These are phyloP conservation scores for Monilinia polystroma DNA, from an alignment of 2,329 filamentous ascomycete genomes.

Conservation along the genomic window DNA sequence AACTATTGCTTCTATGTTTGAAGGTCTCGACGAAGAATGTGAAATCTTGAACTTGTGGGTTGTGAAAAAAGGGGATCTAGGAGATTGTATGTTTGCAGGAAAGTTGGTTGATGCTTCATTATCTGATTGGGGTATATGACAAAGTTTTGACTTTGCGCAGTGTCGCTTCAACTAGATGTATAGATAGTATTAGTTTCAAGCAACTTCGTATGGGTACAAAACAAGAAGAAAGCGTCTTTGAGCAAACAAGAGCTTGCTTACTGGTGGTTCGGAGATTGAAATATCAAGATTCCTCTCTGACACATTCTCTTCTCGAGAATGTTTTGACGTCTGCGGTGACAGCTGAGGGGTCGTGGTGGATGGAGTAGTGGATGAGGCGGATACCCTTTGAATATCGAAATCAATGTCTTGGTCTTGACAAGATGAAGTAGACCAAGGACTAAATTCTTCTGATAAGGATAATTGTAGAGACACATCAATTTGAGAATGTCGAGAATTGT, in stretches of 20 bases:
- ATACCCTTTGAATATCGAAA: neutral
- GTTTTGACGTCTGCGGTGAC: conserved; percentile 31
- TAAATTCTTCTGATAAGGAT: neutral
- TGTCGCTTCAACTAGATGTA: conserved; percentile 33
- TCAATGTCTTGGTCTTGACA: neutral
- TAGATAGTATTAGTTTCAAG: conserved; percentile 1
- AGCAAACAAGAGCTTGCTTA: neutral
- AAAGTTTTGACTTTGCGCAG: conserved; percentile 35
- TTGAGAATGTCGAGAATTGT: neutral
- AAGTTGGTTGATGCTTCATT: conserved; percentile 34
- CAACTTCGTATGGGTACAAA: neutral
- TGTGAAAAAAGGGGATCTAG: conserved; percentile 54
- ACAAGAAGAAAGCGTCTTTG: no score
- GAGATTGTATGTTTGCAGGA: conserved; percentile 28
- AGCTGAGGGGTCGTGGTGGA: neutral
- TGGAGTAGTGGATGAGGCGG: neutral
- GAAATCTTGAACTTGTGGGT: conserved; percentile 47
- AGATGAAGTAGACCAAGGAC: neutral
- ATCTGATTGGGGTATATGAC: conserved; percentile 43
- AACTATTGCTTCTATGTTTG: conserved; percentile 25
- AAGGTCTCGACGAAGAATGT: conserved; percentile 44
- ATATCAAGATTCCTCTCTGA: conserved; percentile 15
- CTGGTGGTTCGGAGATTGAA: conserved; percentile 33
- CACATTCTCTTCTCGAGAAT: conserved; percentile 25
- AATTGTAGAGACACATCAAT: neutral